Evolutionary conservation across 2,329 filamentous ascomycete genomes (phyloP), one percentile per base, ranked within the genome.

Genomic region (Aureobasidium melanogenum): DNA sequence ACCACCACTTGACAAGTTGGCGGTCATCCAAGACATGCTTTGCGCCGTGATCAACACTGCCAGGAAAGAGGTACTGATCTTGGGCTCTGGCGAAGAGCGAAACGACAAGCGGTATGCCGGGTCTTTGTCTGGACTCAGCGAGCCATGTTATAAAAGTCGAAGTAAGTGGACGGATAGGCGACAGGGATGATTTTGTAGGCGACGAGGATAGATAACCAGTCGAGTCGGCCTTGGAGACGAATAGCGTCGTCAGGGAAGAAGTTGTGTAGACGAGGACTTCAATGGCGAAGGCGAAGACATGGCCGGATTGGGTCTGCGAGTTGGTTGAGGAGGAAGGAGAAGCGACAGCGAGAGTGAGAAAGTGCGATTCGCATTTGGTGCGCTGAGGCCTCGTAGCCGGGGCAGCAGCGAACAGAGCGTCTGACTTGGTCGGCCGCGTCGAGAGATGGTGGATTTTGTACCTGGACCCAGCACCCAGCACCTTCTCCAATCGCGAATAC

Each of bases 141-240:
- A 99, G 79, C 74, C 88, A 89, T 12, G 83, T 79, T 24, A 99
- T 73, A 66, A 97, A 96, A 0, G 85, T 83, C 5, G 85, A 84
- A 51, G 86, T 88, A 47, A 95, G 82, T 34, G 85, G 80, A 64
- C 88, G 85, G 54, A 96, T 82, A 0, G 91, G 91, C 3, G 89
- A 94, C 0, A 83, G 79, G 0, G 81, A 78, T n/a, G 82, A 80
- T 66, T 77, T 82, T 17, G 86, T 82, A 3, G 59, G 36, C 19
- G 82, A 77, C 1, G 88, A 79, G 66, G 86, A 79, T 10, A 97
- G 77, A 71, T 91, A 95, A 26, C 95, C 94, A 0, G 93, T 97
- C 10, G 94, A 97, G 76, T 99, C 94, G 52, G 94, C 94, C 75
- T 99, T 99, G 65, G 92, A 93, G 26, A 99, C 88, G 72, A 99